A percentile compares a stretch with the other conserved stretches of the same genome.
Conservation (phyloP, 495 filamentous ascomycete genomes). For the Ramalina peruviana region DNA sequence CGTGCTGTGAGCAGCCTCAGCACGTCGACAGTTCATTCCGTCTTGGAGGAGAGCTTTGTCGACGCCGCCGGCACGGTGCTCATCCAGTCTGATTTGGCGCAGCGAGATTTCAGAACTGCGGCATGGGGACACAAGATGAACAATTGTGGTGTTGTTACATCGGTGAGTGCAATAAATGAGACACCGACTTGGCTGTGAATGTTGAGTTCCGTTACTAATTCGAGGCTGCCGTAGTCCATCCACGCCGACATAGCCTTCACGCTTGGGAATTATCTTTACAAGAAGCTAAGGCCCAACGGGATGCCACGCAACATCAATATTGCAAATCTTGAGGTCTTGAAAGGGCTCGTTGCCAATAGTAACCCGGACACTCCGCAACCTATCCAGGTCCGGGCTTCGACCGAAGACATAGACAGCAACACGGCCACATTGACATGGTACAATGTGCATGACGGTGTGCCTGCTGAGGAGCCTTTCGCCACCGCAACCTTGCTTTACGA, state of each 20-base stretch:
- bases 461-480: constrained; percentile 35
- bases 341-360: constrained; percentile 47
- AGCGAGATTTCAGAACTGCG: neutral
- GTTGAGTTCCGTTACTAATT: no score
- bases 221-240: constrained; percentile 29
- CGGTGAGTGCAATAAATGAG: neutral
- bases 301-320: constrained; percentile 40
- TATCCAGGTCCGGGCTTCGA: constrained; percentile 24
- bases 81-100: neutral
- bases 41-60: neutral
- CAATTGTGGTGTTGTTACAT: neutral
- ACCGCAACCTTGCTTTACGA: constrained; percentile 25
- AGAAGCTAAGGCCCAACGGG: constrained; percentile 38
- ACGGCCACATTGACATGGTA: constrained; percentile 23
- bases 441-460: constrained; percentile 28
- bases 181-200: no score
- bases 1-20: neutral
- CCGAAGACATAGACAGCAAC: constrained; percentile 22
- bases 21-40: neutral
- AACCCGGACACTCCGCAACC: constrained; percentile 36
- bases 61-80: neutral
- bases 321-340: constrained; percentile 51
- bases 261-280: constrained; percentile 51
- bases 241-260: constrained; percentile 72
- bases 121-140: neutral